Evolutionary conservation across 2,329 filamentous ascomycete genomes (phyloP).

Genomic region (Exophiala alcalophila): DNA sequence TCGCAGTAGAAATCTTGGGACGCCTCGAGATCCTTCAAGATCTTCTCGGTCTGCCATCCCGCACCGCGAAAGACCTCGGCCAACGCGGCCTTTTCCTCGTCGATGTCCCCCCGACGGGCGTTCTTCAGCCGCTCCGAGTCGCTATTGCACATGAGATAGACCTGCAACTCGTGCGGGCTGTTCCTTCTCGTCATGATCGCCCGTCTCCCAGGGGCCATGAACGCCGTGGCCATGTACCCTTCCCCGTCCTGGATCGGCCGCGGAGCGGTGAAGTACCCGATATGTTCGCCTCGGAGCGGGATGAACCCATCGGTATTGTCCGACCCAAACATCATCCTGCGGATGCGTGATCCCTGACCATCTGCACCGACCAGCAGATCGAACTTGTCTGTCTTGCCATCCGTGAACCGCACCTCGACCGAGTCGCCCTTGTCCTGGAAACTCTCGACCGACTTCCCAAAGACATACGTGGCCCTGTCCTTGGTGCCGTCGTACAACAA

Average conservation of each 20-base stretch:
- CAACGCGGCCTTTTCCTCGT: constrained; percentile 42
- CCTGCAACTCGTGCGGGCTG: constrained; percentile 38
- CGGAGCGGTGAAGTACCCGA: constrained; percentile 41
- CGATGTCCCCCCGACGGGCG: constrained; percentile 34
- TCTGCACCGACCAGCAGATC: constrained; percentile 36
- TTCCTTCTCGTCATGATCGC: constrained; percentile 44
- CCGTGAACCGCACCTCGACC: constrained; percentile 30
- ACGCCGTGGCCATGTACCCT: constrained; percentile 39
- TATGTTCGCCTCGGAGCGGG: constrained; percentile 31
- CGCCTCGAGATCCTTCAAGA: constrained; percentile 44
- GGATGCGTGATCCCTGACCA: constrained; percentile 31
- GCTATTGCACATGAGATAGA: constrained; percentile 38
- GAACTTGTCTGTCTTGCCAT: constrained; percentile 28
- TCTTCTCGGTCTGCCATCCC: constrained; percentile 46
- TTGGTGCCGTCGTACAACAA: constrained; percentile 41
- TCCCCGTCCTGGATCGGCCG: constrained; percentile 34
- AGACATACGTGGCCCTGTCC: constrained; percentile 33
- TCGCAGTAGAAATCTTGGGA: constrained; percentile 49
- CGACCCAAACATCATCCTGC: constrained; percentile 28
- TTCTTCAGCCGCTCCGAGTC: constrained; percentile 32
- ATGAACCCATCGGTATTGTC: constrained; percentile 30
- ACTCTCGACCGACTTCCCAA: constrained; percentile 34
- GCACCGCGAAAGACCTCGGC: constrained; percentile 41
- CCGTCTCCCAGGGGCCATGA: constrained; percentile 38
- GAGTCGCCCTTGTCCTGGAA: constrained; percentile 29